These are phyloP conservation scores for Tolypocladium endophyticum DNA, from an alignment of 2,329 filamentous ascomycete genomes.

Conservation along the genomic window DNA sequence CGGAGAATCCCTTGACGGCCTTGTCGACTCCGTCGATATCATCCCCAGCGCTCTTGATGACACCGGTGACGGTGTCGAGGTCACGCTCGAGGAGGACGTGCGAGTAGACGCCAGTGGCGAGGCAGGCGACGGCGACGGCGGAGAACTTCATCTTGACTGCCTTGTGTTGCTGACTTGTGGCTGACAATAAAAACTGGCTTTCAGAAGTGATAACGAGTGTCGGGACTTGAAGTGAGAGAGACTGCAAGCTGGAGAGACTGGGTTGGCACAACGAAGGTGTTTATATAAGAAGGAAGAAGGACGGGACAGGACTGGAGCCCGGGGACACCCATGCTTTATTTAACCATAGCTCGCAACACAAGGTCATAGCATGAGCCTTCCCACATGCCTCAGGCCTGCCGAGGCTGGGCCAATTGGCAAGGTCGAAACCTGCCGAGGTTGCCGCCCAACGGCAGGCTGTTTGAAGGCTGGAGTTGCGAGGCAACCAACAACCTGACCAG, in stretches of 20 bases:
- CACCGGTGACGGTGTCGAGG: conserved; percentile 4
- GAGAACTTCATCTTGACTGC: conserved; percentile 10
- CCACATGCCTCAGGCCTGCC: conserved; percentile 1
- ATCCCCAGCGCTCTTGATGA: conserved; percentile 3
- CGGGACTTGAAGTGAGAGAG: not conserved
- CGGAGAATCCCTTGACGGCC: conserved; percentile 13
- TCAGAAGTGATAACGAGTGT: conserved; percentile 5
- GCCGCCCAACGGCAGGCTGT: not conserved
- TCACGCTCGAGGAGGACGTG: conserved; percentile 5
- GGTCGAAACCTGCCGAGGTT: not conserved
- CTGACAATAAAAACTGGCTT: not conserved
- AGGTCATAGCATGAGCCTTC: not conserved
- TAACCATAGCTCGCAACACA: not conserved
- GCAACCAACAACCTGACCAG: not conserved
- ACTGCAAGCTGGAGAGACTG: not conserved
- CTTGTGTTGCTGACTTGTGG: not conserved
- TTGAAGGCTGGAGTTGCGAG: not conserved
- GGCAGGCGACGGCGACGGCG: conserved; percentile 4
- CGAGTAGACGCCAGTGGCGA: conserved; percentile 7
- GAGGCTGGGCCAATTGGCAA: not conserved
- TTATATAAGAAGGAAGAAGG: not conserved
- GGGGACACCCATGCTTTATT: not conserved
- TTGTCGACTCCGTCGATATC: conserved; percentile 10
- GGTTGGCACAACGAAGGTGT: not conserved
- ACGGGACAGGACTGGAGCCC: not conserved